Base-by-base conservation (phyloP, 495 filamentous ascomycete genomes). In the Hypoxylon subgilvum region DNA sequence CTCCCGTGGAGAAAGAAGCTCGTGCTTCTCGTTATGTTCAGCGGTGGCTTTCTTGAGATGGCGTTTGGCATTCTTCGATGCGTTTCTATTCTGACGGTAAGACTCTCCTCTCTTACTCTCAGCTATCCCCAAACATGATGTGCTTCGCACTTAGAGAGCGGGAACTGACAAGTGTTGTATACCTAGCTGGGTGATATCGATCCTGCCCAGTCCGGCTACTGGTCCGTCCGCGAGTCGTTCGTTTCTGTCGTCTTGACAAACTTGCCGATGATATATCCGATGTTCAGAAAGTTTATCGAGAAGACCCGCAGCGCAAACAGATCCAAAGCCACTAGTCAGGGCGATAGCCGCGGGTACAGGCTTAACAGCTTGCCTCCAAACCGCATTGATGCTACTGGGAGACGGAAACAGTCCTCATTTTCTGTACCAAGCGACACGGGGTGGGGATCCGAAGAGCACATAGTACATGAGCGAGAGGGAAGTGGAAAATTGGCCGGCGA, bases 201-300 rank as follows among this genome's bases (percentile, higher is more conserved):
- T 43, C 65, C 75, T 28, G 58, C 67, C 10, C 76, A 84, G 74
- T 81, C 81, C 6, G 82, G 83, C 31, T 78, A 75, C 71, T 87
- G 84, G 84, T 82, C 84, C 42, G 79, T 81, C 55, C 82, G 84
- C 41, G 84, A 86, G 57, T 84, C 82, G 28, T 86, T 87, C 57
- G 80, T 86, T 42, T 82, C 81, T 1, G 76, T 85, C 22, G 65
- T 85, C 19, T 76, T 86, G 46, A 79, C 78, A 55, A 87, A 86
- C 64, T 65, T 80, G 16, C 84, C 84, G 5, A 84, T 86, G 79
- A 72, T 87, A 28, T 83, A 83, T 52, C 82, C 82, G 0, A 57
- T 84, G 6, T 61, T 80, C 52, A 51, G 28, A 27, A 40, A 27
- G 12, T 52, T 57, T 13, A 28, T 70, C n/a, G 67, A 70, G 9